A percentile compares a stretch with the other conserved stretches of the same genome.
phyloP scores from a whole-genome alignment of 2,329 filamentous ascomycete genomes.

The Biscogniauxia marginata region DNA sequence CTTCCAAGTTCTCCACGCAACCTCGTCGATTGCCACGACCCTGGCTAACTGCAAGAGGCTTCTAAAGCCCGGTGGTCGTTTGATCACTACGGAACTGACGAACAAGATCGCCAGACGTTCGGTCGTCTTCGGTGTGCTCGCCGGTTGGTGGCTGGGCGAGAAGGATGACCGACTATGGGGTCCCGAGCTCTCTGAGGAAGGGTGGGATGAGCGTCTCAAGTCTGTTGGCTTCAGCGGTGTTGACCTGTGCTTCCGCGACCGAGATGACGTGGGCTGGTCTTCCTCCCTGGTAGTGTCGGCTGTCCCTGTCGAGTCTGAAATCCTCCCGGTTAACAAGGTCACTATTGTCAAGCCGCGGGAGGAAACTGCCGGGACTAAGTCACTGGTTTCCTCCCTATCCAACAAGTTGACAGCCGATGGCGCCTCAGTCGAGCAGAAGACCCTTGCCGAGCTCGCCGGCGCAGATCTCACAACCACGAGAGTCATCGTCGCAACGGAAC shows the following conservation, averaged over 20 bases:
- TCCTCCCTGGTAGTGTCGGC: conserved; percentile 28
- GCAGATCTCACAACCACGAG: conserved; percentile 23
- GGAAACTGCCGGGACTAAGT: conserved; percentile 18
- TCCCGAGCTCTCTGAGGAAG: conserved; percentile 26
- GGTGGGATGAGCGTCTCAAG: conserved; percentile 29
- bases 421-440: conserved; percentile 21
- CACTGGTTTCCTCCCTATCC: conserved; percentile 19
- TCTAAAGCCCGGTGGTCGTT: conserved; percentile 31
- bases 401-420: conserved; percentile 20
- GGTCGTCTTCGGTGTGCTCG: conserved; percentile 31
- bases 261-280: conserved; percentile 27
- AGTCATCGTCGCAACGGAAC: conserved; percentile 27
- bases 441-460: conserved; percentile 17
- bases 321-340: conserved; percentile 21
- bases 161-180: conserved; percentile 29
- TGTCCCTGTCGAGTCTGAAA: conserved; percentile 19
- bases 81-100: conserved; percentile 30
- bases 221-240: conserved; percentile 26
- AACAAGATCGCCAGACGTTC: conserved; percentile 29
- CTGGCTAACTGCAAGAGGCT: conserved; percentile 28
- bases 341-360: conserved; percentile 24
- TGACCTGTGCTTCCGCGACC: conserved; percentile 29
- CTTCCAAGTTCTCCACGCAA: conserved; percentile 34
- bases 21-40: conserved; percentile 27
- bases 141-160: conserved; percentile 34